Evolutionary conservation across 345 rosid genomes (phyloP).

Genomic region (Cochlearia excelsa): DNA sequence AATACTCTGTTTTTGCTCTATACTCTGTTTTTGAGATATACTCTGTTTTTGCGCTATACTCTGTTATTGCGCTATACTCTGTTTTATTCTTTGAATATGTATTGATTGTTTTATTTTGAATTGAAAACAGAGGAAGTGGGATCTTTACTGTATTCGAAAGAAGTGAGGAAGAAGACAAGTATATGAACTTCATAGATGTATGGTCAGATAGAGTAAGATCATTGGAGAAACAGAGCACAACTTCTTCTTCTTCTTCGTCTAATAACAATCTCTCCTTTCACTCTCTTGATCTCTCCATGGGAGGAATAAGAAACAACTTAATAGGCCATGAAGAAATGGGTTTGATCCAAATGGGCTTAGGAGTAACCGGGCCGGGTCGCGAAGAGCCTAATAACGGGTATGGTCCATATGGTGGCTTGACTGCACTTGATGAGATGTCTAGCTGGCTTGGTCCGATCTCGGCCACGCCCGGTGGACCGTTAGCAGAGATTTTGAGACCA

Average conservation of each 20-base stretch:
- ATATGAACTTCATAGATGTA: constrained; percentile 50
- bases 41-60: too few species aligned
- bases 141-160: constrained; percentile 19
- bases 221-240: constrained; percentile 31
- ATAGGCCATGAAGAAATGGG: too few species aligned
- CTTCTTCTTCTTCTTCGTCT: constrained; percentile 36
- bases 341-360: constrained; percentile 28
- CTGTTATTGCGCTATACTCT: too few species aligned
- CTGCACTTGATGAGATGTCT: constrained; percentile 27
- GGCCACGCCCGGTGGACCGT: constrained; percentile 65
- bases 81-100: constrained; percentile 1
- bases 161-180: constrained; percentile 34
- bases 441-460: constrained; percentile 44
- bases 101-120: neutral
- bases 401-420: constrained; percentile 27
- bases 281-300: constrained; percentile 47
- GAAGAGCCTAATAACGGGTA: constrained; percentile 27
- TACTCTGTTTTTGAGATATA: too few species aligned
- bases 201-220: constrained; percentile 49
- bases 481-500: constrained; percentile 63
- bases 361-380: constrained; percentile 32
- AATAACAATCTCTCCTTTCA: constrained; percentile 36
- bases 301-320: constrained; percentile 30
- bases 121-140: constrained; percentile 29
- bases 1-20: too few species aligned